Conservation (phyloP, 108 stramenopile genomes). For the Cyclotella atomus region DNA sequence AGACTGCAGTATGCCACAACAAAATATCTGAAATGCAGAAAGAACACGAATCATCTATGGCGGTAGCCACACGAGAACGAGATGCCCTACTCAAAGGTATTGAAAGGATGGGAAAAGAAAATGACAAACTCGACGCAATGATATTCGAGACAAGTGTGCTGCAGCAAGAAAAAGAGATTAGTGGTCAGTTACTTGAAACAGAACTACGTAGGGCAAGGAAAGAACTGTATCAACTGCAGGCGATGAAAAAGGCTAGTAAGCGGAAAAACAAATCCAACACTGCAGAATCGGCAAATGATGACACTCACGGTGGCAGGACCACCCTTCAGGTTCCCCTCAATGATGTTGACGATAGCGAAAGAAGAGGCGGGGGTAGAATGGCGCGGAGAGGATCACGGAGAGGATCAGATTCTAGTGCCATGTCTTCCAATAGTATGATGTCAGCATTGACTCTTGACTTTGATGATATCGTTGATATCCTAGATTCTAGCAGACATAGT, state of each 20-base stretch:
- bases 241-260: background rate
- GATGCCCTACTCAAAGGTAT: background rate
- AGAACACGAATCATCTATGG: background rate
- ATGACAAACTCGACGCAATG: slow-evolving; percentile 10
- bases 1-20: background rate
- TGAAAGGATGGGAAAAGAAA: background rate
- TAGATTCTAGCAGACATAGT: slow-evolving; percentile 1
- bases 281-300: background rate
- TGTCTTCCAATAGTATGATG: background rate
- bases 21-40: background rate
- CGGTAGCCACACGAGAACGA: background rate
- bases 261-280: background rate
- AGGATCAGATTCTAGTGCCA: background rate
- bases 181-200: background rate
- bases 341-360: background rate
- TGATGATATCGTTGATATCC: slow-evolving; percentile 13
- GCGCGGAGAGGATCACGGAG: background rate
- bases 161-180: slow-evolving; percentile 6
- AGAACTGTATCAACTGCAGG: slow-evolving; percentile 10
- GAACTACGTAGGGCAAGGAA: slow-evolving; percentile 6
- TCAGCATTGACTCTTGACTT: slow-evolving; percentile 13
- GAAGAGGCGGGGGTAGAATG: no score
- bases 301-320: background rate
- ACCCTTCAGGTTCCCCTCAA: background rate
- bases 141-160: slow-evolving; percentile 1